Evolutionary conservation across 257 asterid genomes (phyloP).

Genomic region (Salvia splendens): DNA sequence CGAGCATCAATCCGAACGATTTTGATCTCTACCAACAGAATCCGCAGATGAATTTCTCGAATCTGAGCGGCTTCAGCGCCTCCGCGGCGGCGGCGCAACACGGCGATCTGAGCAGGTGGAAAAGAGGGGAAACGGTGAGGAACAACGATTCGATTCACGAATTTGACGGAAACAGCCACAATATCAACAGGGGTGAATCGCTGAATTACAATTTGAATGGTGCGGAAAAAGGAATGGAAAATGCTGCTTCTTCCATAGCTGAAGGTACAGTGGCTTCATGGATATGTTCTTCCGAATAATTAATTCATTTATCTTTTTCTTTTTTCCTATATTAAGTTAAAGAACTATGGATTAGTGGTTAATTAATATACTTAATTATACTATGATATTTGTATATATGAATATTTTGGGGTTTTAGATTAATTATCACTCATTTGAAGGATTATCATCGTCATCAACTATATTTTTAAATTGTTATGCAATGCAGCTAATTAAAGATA

Average conservation of each 20-base stretch:
- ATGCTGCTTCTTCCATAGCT: conserved; percentile 34
- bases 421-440: neutral
- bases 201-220: conserved; percentile 47
- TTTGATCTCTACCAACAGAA: conserved; percentile 11
- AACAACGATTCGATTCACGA: conserved; percentile 17
- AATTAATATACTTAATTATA: conserved; percentile 17
- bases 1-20: conserved; percentile 21
- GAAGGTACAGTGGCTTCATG: conserved; percentile 57
- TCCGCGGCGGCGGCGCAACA: neutral
- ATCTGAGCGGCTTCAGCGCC: conserved; percentile 30
- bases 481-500: neutral
- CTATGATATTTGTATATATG: conserved; percentile 14
- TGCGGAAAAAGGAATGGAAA: conserved; percentile 43
- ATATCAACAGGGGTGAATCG: conserved; percentile 29
- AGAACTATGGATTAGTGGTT: conserved; percentile 2
- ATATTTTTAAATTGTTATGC: neutral
- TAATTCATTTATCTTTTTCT: too few relatives aligned
- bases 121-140: conserved; percentile 33
- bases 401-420: neutral
- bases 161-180: conserved; percentile 35
- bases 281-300: conserved; percentile 55
- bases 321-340: conserved; percentile 5
- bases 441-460: neutral
- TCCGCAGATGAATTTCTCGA: conserved; percentile 34
- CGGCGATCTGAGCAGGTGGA: conserved; percentile 26